Percentiles rank a stretch among this genome's conserved stretches.
Conservation (phyloP, 164 flowering plant genomes). For the Paratinospora sagittata region DNA sequence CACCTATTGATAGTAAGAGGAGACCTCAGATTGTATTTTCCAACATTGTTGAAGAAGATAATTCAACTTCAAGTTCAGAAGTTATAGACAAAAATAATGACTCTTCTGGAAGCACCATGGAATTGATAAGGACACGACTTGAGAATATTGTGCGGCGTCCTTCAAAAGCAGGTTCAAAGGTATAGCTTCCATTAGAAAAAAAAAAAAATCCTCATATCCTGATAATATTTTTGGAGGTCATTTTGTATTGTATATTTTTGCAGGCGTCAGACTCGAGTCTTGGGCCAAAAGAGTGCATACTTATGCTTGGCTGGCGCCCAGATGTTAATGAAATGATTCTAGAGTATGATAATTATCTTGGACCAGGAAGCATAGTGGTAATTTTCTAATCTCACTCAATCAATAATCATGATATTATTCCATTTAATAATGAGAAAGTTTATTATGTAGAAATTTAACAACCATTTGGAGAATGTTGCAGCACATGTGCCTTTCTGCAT, state of each 20-base stretch:
- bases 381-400: background rate
- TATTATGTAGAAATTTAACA: background rate
- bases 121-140: slow-evolving; percentile 38
- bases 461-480: background rate
- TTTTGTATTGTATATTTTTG: slow-evolving; percentile 3
- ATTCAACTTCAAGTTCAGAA: slow-evolving; percentile 20
- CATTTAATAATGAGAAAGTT: background rate
- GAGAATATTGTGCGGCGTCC: slow-evolving; percentile 53
- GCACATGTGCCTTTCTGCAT: background rate
- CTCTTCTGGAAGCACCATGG: slow-evolving; percentile 16
- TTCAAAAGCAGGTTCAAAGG: slow-evolving; percentile 66
- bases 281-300: slow-evolving; percentile 84
- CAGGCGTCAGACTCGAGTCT: slow-evolving; percentile 68
- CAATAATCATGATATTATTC: background rate
- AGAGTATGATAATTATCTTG: slow-evolving; percentile 95
- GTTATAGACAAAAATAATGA: slow-evolving; percentile 23
- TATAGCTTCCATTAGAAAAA: slow-evolving; percentile 14
- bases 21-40: slow-evolving; percentile 34
- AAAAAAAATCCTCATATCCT: background rate
- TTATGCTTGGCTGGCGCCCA: slow-evolving; percentile 95
- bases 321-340: slow-evolving; percentile 84
- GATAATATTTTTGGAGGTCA: background rate
- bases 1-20: slow-evolving; percentile 49
- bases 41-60: slow-evolving; percentile 30
- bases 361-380: slow-evolving; percentile 94